Evolutionary conservation across 805 yeast genomes (phyloP).

Genomic region (Myxozyma udenii): DNA sequence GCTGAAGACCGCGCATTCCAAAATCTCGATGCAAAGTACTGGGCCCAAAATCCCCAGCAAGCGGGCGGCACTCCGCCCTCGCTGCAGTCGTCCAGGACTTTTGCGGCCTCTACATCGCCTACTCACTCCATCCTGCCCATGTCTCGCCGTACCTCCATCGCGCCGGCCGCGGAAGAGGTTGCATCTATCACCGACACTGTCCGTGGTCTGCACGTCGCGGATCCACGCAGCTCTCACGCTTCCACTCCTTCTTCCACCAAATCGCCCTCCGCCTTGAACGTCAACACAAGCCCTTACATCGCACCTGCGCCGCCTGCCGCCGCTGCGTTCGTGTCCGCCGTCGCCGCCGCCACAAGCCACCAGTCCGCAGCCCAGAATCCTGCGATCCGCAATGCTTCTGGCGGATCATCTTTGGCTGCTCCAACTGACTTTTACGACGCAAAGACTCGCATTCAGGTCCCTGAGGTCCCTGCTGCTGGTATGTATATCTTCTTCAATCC

Average conservation of each 20-base stretch:
- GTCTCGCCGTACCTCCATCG: neutral
- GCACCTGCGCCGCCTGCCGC: neutral
- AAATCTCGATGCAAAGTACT: constrained; percentile 25
- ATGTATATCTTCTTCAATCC: neutral
- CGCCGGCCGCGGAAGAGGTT: neutral
- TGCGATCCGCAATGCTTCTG: too few relatives aligned
- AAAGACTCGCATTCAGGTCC: neutral
- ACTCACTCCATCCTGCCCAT: neutral
- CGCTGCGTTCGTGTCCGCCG: neutral
- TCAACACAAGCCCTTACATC: too few relatives aligned
- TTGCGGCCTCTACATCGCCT: constrained; percentile 1
- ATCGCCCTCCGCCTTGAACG: neutral
- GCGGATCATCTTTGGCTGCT: too few relatives aligned
- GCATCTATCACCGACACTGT: neutral
- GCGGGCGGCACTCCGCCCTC: constrained; percentile 8
- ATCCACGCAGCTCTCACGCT: neutral
- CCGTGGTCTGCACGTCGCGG: neutral
- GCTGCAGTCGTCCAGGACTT: constrained; percentile 4
- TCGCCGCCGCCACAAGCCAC: neutral
- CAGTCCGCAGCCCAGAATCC: neutral
- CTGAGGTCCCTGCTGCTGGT: neutral
- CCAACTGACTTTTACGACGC: neutral
- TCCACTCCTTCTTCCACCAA: neutral
- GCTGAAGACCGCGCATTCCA: constrained; percentile 25
- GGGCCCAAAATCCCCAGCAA: constrained; percentile 20